Evolutionary conservation across 768 basidiomycete genomes (phyloP), one percentile per base, ranked within the genome.

Genomic region (Royoungia palumana): DNA sequence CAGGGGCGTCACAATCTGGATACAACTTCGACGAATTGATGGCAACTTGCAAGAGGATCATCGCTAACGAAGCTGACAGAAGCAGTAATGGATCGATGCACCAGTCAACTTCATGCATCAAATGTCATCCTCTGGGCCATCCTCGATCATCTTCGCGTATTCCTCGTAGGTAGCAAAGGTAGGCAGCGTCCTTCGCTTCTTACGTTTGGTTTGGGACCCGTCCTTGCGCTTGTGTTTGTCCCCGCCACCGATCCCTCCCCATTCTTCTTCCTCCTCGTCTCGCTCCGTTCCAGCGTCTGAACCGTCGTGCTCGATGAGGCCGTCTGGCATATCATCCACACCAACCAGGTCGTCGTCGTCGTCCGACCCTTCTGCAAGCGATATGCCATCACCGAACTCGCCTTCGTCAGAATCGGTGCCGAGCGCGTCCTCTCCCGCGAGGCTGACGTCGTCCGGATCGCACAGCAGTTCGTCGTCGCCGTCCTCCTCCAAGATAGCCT

Each of bases 141-240:
- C 84, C 63, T 92, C 90, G 49, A 92, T 93, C 80, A 92, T 75
- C 70, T 74, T 82, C 38, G 83, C 85, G 56, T 90, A 93, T 49
- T 91, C 89, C 50, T 93, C 90, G 58, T 91, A 91, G 60, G 81
- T 88, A 11, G 89, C 90, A 62, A 93, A 93, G 30, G 85, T 90
- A 5, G 88, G 87, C 55, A 90, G 62, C 10, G 79, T 75, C 49
- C 73, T 74, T 62, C 79, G 61, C 70, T 83, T 91, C 73, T 89
- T 89, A 69, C 83, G 40, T 69, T 60, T 61, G 79, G 82, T 50
- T 79, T 72, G 46, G 22, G 19, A 35, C 19, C 41, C 17, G 35
- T 51, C 62, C 78, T 82, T 54, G 70, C 70, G 54, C 63, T 66
- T 44, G 73, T 76, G 81, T 81, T 87, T 53, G 77, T 81, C 47